Evolutionary conservation across 2,329 filamentous ascomycete genomes (phyloP).

Genomic region (Cladobotryum mycophilum): DNA sequence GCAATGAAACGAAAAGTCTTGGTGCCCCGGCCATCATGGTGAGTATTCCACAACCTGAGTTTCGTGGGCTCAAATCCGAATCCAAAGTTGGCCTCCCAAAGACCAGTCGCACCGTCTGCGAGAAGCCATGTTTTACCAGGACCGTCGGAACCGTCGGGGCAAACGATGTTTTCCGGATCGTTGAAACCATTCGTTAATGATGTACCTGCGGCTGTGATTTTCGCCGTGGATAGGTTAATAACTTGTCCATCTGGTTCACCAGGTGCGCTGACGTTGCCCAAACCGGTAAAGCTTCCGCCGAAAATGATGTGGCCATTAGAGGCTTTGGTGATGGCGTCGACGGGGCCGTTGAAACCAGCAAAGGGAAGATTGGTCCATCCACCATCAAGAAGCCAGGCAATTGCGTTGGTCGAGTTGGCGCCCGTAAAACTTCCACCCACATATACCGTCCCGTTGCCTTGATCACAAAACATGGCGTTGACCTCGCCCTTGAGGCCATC

Average conservation of each 20-base stretch:
- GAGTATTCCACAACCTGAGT: conserved; percentile 81
- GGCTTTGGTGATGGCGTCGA: conserved; percentile 75
- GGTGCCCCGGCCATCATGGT: conserved; percentile 75
- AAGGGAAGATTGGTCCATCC: conserved; percentile 82
- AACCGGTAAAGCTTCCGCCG: conserved; percentile 79
- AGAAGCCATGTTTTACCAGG: conserved; percentile 75
- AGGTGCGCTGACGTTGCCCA: conserved; percentile 71
- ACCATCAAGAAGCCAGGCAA: conserved; percentile 65
- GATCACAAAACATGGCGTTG: conserved; percentile 75
- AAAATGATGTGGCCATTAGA: conserved; percentile 83
- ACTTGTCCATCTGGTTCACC: conserved; percentile 65
- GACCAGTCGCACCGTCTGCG: conserved; percentile 66
- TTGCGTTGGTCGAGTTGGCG: conserved; percentile 79
- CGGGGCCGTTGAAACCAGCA: conserved; percentile 88
- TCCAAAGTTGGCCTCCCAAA: conserved; percentile 75
- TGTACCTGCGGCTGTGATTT: conserved; percentile 61
- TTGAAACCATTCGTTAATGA: conserved; percentile 58
- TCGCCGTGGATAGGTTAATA: conserved; percentile 77
- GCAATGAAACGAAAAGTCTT: conserved; percentile 83
- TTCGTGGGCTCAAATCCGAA: conserved; percentile 86
- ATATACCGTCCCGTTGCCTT: conserved; percentile 71
- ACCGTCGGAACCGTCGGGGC: conserved; percentile 60
- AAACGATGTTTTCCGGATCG: conserved; percentile 76
- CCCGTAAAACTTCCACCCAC: conserved; percentile 82
- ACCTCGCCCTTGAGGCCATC: conserved; percentile 79